phyloP scores from a whole-genome alignment of 129 eudicot species.

The Artemisia annua region DNA sequence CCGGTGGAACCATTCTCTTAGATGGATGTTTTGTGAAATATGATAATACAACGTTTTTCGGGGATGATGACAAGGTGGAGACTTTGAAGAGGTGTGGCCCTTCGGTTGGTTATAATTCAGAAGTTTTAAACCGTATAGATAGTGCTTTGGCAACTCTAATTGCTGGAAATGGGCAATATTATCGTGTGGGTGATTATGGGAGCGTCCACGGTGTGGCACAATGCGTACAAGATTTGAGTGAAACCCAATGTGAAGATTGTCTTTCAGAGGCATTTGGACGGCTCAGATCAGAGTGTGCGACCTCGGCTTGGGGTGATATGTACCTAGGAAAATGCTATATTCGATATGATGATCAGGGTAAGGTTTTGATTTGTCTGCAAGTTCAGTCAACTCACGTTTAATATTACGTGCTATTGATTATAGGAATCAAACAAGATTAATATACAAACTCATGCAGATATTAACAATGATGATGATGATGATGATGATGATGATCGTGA shows the following conservation, averaged over 20 bases:
- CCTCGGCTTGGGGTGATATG: slow-evolving; percentile 7
- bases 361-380: no score
- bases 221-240: slow-evolving; percentile 13
- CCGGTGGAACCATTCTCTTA: background rate
- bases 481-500: no score
- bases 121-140: slow-evolving; percentile 7
- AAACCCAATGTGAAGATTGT: slow-evolving; percentile 13
- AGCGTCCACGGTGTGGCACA: slow-evolving; percentile 8
- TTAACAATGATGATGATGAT: no score
- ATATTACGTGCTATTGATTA: no score
- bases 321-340: slow-evolving; percentile 9
- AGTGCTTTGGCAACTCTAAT: background rate
- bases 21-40: slow-evolving; percentile 16
- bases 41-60: background rate
- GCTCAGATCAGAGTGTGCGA: slow-evolving; percentile 10
- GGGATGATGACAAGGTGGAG: background rate
- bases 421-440: no score
- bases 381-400: no score
- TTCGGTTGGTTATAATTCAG: background rate
- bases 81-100: slow-evolving; percentile 5
- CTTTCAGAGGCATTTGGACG: slow-evolving; percentile 1
- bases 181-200: background rate
- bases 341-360: slow-evolving; percentile 9
- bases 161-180: background rate
- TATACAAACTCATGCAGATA: no score